Conservation (phyloP, 73 alveolate genomes). For the Blepharisma japonicum region DNA sequence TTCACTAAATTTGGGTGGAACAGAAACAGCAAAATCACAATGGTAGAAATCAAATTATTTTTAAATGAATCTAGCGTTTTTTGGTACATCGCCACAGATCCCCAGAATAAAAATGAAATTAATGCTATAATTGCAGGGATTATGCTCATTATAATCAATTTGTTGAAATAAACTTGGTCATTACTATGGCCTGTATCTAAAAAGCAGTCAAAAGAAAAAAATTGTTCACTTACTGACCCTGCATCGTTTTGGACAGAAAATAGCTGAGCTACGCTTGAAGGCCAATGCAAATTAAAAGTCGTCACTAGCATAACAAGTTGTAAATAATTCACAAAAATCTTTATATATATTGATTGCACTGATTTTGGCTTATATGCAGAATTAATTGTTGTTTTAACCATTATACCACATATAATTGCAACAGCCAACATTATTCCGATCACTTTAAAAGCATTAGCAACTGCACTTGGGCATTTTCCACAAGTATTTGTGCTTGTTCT, state of each 20-base stretch:
- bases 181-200: constrained; percentile 37
- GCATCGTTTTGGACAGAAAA: constrained; percentile 44
- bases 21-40: constrained; percentile 49
- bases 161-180: constrained; percentile 31
- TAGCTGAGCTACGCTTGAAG: constrained; percentile 35
- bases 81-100: too few relatives aligned
- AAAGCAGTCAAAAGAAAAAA: constrained; percentile 63
- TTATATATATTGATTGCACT: constrained; percentile 52
- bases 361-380: constrained; percentile 44
- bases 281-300: constrained; percentile 63
- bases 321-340: constrained; percentile 57
- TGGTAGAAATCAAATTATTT: constrained; percentile 34
- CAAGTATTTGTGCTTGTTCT: constrained; percentile 52
- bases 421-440: constrained; percentile 38
- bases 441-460: constrained; percentile 36
- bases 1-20: constrained; percentile 56
- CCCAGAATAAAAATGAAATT: constrained; percentile 37
- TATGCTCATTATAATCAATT: constrained; percentile 37
- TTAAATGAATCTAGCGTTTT: too few relatives aligned
- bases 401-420: constrained; percentile 6
- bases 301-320: constrained; percentile 49
- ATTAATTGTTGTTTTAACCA: constrained; percentile 44
- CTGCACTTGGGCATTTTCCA: constrained; percentile 48
- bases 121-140: constrained; percentile 40
- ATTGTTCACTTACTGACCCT: constrained; percentile 38